Evolutionary conservation across 2,329 filamentous ascomycete genomes (phyloP), one percentile per base, ranked within the genome.

Genomic region (Aureobasidium namibiae): DNA sequence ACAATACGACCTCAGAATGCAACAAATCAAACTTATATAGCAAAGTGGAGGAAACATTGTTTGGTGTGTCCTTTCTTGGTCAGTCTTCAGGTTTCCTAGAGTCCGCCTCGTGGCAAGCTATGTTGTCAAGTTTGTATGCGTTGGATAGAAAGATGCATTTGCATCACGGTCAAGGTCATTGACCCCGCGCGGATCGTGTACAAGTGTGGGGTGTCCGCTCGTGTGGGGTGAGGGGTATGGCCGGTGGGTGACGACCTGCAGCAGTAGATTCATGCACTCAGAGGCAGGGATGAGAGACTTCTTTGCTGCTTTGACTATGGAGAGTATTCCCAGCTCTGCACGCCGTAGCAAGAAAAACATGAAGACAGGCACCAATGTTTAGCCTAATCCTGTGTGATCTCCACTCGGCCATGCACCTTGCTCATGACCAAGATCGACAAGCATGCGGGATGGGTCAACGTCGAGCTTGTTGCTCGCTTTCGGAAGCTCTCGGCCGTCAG

Each of bases 171-270:
- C 8, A 14, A 24, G 11, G 21, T 24, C 21, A 18, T 26, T 4
- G 13, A 14, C 50, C 36, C 50, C 50, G 34, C 46, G 44, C 44
- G 44, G 10, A 31, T 9, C 33, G 18, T 46, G 24, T 18, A 24
- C 24, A 14, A 24, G 18, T 21, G 21, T 21, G 39, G 39, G 10
- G 18, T 36, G 4, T 11, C 11, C 8, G 16, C 13, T 16, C 3
- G 10, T 13, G 36, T 18, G 36, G 21, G 49, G 24, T n/a, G 34
- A 53, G 49, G 49, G 23, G 16, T 41, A 21, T 3, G 16, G 38
- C 50, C 50, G 50, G 24, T 23, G 50, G 50, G 50, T 42, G 36
- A 53, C n/a, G 50, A 53, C 50, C 36, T 33, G 24, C 50, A 39
- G 6, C 11, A 3, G 13, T 36, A 11, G 24, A 38, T n/a, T 16